phyloP scores from a whole-genome alignment of 495 filamentous ascomycete genomes.

The Lasiosphaeria hispida region DNA sequence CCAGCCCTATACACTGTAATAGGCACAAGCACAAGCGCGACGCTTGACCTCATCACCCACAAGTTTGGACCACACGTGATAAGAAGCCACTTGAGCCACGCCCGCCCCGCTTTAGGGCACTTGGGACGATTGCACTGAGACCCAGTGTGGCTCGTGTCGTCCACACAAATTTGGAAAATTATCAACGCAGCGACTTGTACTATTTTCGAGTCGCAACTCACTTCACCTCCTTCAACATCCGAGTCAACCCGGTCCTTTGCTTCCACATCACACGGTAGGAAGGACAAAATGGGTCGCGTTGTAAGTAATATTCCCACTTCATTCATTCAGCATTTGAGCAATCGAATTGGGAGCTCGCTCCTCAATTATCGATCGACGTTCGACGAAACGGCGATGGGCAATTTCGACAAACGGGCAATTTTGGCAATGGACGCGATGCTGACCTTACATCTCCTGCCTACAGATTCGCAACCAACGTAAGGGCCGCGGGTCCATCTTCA shows the following conservation, averaged over 20 bases:
- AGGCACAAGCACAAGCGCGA: not conserved
- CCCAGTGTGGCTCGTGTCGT: constrained; percentile 27
- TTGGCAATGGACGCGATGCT: constrained; percentile 21
- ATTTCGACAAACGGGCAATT: constrained; percentile 7
- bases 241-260: constrained; percentile 30
- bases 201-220: constrained; percentile 29
- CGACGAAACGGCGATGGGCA: constrained; percentile 5
- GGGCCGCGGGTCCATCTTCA: constrained; percentile 98
- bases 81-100: not conserved
- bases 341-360: constrained; percentile 14
- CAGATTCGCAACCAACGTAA: constrained; percentile 96
- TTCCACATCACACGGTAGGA: constrained; percentile 35
- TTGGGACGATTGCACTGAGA: constrained; percentile 20
- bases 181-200: constrained; percentile 29
- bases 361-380: constrained; percentile 20
- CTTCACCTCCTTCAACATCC: constrained; percentile 30
- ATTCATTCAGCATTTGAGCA: constrained; percentile 12
- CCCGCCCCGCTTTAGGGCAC: constrained; percentile 36
- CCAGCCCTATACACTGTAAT: not conserved
- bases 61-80: no score
- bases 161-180: constrained; percentile 43
- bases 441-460: constrained; percentile 28
- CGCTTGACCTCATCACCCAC: not conserved
- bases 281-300: constrained; percentile 52
- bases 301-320: constrained; percentile 36